Base-by-base conservation (phyloP, 129 eudicot genomes). In the Cynara cardunculus region DNA sequence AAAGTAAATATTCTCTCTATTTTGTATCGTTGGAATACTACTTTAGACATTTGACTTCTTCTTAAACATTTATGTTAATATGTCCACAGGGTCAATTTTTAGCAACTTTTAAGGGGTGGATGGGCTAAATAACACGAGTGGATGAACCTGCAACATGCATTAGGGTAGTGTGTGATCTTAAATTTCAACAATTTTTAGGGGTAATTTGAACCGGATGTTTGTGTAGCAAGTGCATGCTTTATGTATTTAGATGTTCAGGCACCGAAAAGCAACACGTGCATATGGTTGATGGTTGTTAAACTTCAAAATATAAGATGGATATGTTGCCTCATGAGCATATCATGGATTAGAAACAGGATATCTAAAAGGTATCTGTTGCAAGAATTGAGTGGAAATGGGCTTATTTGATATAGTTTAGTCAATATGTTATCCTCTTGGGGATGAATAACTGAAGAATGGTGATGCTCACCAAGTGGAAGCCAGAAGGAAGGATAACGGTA, bases 371-470 rank as follows among this genome's bases (percentile, higher is more conserved):
- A 59, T 25, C 24, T 11, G 61, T 22, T 31, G 72, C 59, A 19
- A 18, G 32, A 76, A 59, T 24, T 62, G 59, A 61, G 59, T 79
- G 30, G 61, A 78, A 70, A 53, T 70, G 16, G 61, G 49, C 68
- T 19, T 18, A 37, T 78, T 39, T n/a, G 32, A 44, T 26, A 78
- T 56, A 34, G 27, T 65, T 31, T 24, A 53, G 41, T 16, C 21
- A 56, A 24, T 65, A 24, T 77, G 31, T 64, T 77, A 61, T 76
- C 14, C 62, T 35, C 81, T 66, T 66, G 81, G 24, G 67, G 82
- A 69, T 21, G 5, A 41, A 39, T 41, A 18, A 27, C 69, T 78
- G 69, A 37, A 41, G 39, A 69, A 44, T 69, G 75, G 74, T 37
- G 66, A 73, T 73, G 66, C 67, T 73, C 32, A 41, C 77, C 77